Percentiles rank a stretch among this genome's conserved stretches.
Conservation (phyloP, 495 filamentous ascomycete species). For the Chaetomium fimeti region DNA sequence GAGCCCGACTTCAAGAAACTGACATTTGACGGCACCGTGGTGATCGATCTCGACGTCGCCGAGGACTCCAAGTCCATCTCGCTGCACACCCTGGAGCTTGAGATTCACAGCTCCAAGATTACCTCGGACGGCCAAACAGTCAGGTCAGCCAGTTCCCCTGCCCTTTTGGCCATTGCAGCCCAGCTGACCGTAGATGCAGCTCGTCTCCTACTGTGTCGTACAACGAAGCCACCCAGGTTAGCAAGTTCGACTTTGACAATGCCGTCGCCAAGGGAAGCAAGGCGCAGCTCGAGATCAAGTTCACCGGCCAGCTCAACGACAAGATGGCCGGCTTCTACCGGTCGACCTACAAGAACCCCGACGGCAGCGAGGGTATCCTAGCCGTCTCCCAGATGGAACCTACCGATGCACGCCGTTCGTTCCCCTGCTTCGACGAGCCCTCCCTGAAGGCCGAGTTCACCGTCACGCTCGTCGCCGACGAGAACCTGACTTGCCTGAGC, state of each 20-base stretch:
- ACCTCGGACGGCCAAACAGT: conserved; percentile 50
- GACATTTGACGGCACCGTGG: conserved; percentile 66
- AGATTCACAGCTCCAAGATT: conserved; percentile 75
- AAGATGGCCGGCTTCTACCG: conserved; percentile 83
- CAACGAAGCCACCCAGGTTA: conserved; percentile 62
- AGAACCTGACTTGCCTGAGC: conserved; percentile 70
- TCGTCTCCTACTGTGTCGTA: conserved; percentile 57
- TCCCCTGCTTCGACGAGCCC: conserved; percentile 79
- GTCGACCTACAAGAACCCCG: conserved; percentile 66
- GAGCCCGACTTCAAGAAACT: conserved; percentile 71
- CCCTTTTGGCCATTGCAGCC: not conserved
- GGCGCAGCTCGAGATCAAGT: conserved; percentile 64
- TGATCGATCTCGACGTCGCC: conserved; percentile 74
- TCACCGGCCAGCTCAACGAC: conserved; percentile 68
- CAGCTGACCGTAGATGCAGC: conserved; percentile 32
- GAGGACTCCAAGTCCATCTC: conserved; percentile 84
- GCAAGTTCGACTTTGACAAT: conserved; percentile 62
- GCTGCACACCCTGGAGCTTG: conserved; percentile 82
- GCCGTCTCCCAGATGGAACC: conserved; percentile 83
- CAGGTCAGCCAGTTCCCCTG: conserved; percentile 34
- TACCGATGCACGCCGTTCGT: conserved; percentile 70
- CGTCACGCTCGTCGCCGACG: conserved; percentile 70
- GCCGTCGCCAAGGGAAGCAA: conserved; percentile 58
- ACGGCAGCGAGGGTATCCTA: conserved; percentile 62
- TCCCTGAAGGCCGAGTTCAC: conserved; percentile 72